These are phyloP conservation scores for Mucuna pruriens DNA, from an alignment of 306 rosid species.

Conservation along the genomic window DNA sequence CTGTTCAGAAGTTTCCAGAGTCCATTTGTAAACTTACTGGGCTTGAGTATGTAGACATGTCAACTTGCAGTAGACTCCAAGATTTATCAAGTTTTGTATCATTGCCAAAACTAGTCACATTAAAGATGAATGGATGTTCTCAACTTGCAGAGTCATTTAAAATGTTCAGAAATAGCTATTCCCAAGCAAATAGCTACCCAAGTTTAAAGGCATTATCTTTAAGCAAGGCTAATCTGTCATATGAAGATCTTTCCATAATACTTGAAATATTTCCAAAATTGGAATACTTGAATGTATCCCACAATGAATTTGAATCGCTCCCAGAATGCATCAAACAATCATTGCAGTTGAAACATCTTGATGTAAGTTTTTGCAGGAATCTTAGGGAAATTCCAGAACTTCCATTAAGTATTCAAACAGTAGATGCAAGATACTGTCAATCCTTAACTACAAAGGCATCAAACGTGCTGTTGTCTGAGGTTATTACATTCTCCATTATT, in stretches of 20 bases:
- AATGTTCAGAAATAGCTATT: background rate
- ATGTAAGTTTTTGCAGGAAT: background rate
- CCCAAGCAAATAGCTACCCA: background rate
- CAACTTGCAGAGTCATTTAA: background rate
- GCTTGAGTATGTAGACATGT: slow-evolving; percentile 3
- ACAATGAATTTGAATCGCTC: background rate
- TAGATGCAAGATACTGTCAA: background rate
- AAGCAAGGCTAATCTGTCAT: background rate
- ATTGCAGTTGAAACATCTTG: background rate
- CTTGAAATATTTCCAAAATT: background rate
- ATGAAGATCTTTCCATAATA: background rate
- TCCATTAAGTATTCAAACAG: background rate
- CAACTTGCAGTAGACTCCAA: background rate
- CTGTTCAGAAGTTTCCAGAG: slow-evolving; percentile 24
- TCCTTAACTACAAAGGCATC: slow-evolving; percentile 4
- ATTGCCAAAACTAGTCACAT: background rate
- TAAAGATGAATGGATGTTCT: background rate
- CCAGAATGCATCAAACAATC: background rate
- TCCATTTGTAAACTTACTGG: slow-evolving; percentile 20
- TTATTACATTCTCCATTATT: background rate
- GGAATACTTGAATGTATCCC: background rate
- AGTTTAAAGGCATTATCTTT: background rate
- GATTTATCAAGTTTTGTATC: background rate
- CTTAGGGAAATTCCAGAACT: slow-evolving; percentile 13
- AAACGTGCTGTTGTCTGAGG: background rate